Evolutionary conservation across 192 early-diverging fungal genomes (phyloP), one percentile per base, ranked within the genome.

Genomic region (Linnemannia elongata): DNA sequence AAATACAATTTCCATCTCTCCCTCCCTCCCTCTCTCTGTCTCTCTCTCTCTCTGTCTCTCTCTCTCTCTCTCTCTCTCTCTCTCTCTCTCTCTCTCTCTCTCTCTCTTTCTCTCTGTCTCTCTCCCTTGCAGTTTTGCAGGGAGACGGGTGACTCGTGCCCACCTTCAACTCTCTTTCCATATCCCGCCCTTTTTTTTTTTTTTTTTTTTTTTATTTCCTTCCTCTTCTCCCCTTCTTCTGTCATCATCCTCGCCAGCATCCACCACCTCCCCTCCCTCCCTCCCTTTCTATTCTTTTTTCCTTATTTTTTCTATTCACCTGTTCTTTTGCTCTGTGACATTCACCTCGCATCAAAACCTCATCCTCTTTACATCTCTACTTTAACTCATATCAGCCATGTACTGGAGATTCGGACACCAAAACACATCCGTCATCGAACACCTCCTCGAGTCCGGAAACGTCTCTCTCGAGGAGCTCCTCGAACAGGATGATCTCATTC

Each of bases 351-450:
- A 47, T n/a, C 47, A 4, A 36, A 24, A 36, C 39, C n/a, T 76
- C 74, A 22, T 41, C 38, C 49, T 60, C 55, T 76, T 52, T 54
- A 9, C 20, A 4, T 76, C 52, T 42, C 12, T 49, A 20, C 39
- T 49, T 13, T 69, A 27, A 30, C 79, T 38, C 73, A 66, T 18
- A 52, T 52, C 17, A 66, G 38, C 73, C 45, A 97, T 97, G 97
- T 96, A 96, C 89, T 97, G 96, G 96, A 94, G 97, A 63, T 98
- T 99, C 83, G 98, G 98, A 18, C 96, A 97, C 83, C 95, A 97
- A 87, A 94, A 95, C 85, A 92, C 96, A 72, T 98, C 98, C 57
- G 95, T 95, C 76, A 95, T 99, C 74, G 97, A 97, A 91, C 94
- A 94, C 80, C 90, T 99, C 83, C 93, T 99, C 47, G 97, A 98